Conservation (phyloP, 352 stramenopile genomes). For the Pythium folliculosum region DNA sequence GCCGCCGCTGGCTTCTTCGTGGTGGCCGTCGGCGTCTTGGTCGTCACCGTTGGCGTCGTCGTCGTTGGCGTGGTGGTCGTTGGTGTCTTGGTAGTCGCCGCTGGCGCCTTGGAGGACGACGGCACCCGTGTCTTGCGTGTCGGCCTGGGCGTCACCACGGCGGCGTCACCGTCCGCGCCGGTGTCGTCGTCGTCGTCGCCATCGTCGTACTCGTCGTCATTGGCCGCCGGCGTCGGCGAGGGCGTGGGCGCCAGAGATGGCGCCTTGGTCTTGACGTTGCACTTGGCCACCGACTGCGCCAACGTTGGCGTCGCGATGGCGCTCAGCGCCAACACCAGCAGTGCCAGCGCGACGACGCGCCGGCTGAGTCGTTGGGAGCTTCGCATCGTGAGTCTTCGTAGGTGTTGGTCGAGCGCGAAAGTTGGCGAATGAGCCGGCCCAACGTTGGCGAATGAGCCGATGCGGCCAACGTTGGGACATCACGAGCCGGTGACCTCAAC, state of each 20-base stretch:
- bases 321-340: background rate
- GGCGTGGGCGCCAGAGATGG: background rate
- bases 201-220: background rate
- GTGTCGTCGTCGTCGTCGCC: background rate
- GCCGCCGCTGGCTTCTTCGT: background rate
- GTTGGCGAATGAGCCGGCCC: too few relatives aligned
- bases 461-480: background rate
- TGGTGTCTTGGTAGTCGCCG: background rate
- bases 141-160: background rate
- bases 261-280: slow-evolving; percentile 1
- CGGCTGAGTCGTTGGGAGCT: background rate
- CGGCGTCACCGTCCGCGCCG: background rate
- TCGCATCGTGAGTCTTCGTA: background rate
- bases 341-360: background rate
- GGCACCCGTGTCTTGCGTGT: background rate
- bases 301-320: background rate
- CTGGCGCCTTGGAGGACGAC: background rate
- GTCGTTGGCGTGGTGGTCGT: background rate
- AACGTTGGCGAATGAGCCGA: slow-evolving; percentile 1
- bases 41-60: background rate
- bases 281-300: background rate
- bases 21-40: background rate
- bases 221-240: background rate
- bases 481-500: background rate
- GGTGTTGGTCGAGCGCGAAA: background rate